Percentiles rank a stretch among this genome's conserved stretches.
Evolutionary conservation across 768 basidiomycete species (phyloP).

Genomic region (Multifurca ochricompacta): DNA sequence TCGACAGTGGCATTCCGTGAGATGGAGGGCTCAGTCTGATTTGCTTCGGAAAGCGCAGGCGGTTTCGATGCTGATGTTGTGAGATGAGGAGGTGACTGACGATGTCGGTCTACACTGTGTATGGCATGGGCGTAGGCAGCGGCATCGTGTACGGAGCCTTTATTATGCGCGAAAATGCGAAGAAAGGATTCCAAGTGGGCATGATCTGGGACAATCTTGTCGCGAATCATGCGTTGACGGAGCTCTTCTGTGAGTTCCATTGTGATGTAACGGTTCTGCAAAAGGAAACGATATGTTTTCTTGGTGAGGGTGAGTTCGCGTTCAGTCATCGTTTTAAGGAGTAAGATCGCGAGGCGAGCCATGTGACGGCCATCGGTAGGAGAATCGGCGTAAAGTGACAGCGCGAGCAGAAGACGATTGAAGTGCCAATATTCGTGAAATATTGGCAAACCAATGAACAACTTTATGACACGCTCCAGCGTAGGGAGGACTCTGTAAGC

Average conservation of each 20-base stretch:
- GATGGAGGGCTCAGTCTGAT: background rate
- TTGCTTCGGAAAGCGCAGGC: background rate
- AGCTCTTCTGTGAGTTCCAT: constrained; percentile 43
- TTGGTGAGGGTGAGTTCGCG: constrained; percentile 10
- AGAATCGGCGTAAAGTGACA: constrained; percentile 3
- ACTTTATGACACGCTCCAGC: constrained; percentile 36
- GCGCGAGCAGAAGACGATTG: constrained; percentile 20
- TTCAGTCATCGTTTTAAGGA: constrained; percentile 17
- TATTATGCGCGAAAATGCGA: constrained; percentile 38
- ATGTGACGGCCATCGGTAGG: constrained; percentile 3
- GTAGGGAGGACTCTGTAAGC: constrained; percentile 41
- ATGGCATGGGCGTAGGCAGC: constrained; percentile 36
- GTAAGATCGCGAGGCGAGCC: constrained; percentile 3
- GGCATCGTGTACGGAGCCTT: constrained; percentile 38
- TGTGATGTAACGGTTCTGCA: constrained; percentile 40
- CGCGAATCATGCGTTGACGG: constrained; percentile 34
- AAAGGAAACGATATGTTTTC: constrained; percentile 8
- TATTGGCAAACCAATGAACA: constrained; percentile 25
- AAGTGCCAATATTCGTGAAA: constrained; percentile 22
- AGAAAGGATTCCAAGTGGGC: constrained; percentile 43
- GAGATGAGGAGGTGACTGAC: background rate
- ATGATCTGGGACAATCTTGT: constrained; percentile 34
- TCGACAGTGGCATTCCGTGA: background rate
- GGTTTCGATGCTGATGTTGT: background rate
- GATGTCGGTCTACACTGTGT: constrained; percentile 22